A percentile compares a stretch with the other conserved stretches of the same genome.
Evolutionary conservation across 2,329 filamentous ascomycete genomes (phyloP).

Genomic region (Fusarium protoensiforme): DNA sequence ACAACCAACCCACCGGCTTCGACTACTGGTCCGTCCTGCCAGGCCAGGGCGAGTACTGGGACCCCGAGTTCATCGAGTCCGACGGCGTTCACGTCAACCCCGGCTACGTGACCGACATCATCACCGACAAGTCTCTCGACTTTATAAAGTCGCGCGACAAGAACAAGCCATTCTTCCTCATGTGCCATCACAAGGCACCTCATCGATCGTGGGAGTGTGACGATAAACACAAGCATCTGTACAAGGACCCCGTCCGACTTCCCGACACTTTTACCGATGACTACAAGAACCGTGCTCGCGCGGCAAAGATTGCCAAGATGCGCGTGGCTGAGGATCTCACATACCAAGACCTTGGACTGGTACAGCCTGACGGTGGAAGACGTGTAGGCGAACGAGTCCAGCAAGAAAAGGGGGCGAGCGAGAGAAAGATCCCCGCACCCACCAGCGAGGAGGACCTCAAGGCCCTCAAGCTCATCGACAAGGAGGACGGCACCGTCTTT

Average conservation of each 20-base stretch:
- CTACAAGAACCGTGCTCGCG: conserved; percentile 64
- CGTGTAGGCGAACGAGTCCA: conserved; percentile 50
- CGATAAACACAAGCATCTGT: conserved; percentile 59
- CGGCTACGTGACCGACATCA: conserved; percentile 64
- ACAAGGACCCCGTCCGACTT: conserved; percentile 57
- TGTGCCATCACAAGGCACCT: conserved; percentile 68
- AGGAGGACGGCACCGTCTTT: conserved; percentile 58
- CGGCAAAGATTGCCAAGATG: conserved; percentile 62
- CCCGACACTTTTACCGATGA: conserved; percentile 65
- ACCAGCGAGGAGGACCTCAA: conserved; percentile 19
- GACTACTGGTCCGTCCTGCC: conserved; percentile 63
- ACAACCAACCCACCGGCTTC: conserved; percentile 60
- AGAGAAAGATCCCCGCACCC: conserved; percentile 42
- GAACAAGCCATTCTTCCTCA: conserved; percentile 61
- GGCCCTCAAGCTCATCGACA: conserved; percentile 53
- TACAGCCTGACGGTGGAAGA: conserved; percentile 61
- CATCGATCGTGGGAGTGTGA: conserved; percentile 64
- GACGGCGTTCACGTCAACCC: conserved; percentile 45
- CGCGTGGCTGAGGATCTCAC: conserved; percentile 62
- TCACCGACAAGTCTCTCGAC: conserved; percentile 60
- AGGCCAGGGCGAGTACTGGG: conserved; percentile 63
- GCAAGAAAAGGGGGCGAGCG: conserved; percentile 38
- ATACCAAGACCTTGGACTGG: conserved; percentile 61
- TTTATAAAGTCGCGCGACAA: conserved; percentile 51
- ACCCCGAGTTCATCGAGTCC: conserved; percentile 59